Evolutionary conservation across 176 grass and related monocot genomes (phyloP).

Genomic region (Triticum monococcum): DNA sequence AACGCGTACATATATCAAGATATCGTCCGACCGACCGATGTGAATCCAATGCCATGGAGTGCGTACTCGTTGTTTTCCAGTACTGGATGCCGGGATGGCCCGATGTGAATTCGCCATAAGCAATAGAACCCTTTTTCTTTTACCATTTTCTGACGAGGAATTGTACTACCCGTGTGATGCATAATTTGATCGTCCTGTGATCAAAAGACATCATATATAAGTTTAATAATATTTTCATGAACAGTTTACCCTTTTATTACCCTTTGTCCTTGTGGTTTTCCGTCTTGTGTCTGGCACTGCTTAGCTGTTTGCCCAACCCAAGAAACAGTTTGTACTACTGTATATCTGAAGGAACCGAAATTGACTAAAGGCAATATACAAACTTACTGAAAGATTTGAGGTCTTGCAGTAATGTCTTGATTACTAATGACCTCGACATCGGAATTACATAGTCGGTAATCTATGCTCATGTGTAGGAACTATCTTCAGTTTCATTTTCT

Average conservation of each 20-base stretch:
- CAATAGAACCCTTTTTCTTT: neutral
- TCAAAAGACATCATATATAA: constrained; percentile 37
- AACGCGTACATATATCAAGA: neutral
- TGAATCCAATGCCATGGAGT: constrained; percentile 12
- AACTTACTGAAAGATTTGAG: neutral
- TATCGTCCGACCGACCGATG: neutral
- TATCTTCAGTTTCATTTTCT: too few relatives aligned
- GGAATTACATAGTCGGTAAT: too few relatives aligned
- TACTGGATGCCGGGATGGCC: constrained; percentile 7
- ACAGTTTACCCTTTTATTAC: constrained; percentile 19
- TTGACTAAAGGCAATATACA: too few relatives aligned
- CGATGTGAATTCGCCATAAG: constrained; percentile 31
- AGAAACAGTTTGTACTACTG: neutral
- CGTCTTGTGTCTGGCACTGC: neutral
- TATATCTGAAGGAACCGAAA: neutral
- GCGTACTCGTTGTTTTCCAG: neutral
- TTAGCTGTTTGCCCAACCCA: neutral
- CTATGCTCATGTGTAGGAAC: too few relatives aligned
- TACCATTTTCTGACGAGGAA: constrained; percentile 30
- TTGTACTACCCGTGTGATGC: constrained; percentile 33
- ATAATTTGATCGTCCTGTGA: constrained; percentile 38
- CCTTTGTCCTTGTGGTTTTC: neutral
- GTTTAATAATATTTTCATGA: constrained; percentile 25
- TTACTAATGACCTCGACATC: too few relatives aligned
- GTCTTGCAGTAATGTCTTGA: too few relatives aligned